Evolutionary conservation across 2,329 filamentous ascomycete species (phyloP).

Genomic region (Shiraia sp.): DNA sequence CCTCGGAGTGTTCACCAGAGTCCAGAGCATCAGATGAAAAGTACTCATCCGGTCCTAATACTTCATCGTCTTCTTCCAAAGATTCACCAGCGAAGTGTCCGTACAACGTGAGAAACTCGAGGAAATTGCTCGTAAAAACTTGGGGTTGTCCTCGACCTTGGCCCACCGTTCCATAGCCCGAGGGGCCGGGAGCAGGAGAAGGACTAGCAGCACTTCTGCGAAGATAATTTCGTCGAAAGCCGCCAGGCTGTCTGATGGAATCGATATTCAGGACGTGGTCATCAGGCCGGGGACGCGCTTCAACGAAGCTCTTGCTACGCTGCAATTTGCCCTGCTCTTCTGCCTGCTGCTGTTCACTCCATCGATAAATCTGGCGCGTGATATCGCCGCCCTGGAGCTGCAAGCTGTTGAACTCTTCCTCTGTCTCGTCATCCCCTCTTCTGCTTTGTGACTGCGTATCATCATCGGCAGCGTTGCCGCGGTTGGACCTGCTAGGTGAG

Average conservation of each 20-base stretch:
- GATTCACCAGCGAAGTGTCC: constrained; percentile 98
- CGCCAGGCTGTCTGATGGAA: constrained; percentile 89
- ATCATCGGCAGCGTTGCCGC: constrained; percentile 27
- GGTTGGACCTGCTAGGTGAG: constrained; percentile 41
- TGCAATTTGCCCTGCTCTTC: constrained; percentile 65
- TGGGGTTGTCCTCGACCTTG: constrained; percentile 28
- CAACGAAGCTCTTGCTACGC: constrained; percentile 86
- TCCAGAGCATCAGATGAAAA: constrained; percentile 79
- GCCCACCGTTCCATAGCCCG: constrained; percentile 45
- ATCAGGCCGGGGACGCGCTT: constrained; percentile 76
- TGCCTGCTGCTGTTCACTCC: constrained; percentile 85
- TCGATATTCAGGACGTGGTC: constrained; percentile 82
- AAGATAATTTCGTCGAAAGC: constrained; percentile 88
- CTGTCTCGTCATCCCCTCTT: constrained; percentile 48
- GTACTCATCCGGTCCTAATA: constrained; percentile 83
- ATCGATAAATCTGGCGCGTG: constrained; percentile 92
- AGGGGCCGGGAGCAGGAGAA: constrained; percentile 51
- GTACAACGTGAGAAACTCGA: constrained; percentile 93
- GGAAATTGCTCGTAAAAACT: constrained; percentile 81
- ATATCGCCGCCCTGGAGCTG: constrained; percentile 92
- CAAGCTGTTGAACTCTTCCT: constrained; percentile 89
- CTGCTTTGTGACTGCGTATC: constrained; percentile 39
- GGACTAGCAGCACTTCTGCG: constrained; percentile 73
- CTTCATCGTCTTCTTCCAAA: constrained; percentile 94
- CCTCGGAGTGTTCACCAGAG: constrained; percentile 55